Evolutionary conservation across 2,329 filamentous ascomycete species (phyloP).

Genomic region (Scedosporium minutisporum): DNA sequence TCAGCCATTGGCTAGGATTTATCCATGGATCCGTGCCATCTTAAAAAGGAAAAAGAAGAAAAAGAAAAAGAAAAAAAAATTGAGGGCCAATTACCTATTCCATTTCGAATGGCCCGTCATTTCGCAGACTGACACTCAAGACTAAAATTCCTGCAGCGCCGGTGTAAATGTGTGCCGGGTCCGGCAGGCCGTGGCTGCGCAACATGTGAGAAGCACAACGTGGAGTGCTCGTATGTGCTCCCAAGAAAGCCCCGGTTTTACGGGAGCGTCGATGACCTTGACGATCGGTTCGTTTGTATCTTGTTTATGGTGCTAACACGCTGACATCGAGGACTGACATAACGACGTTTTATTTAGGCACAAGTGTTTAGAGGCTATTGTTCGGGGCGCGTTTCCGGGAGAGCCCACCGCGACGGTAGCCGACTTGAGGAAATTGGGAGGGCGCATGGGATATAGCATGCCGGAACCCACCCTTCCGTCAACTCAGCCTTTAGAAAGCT

Average conservation of each 20-base stretch:
- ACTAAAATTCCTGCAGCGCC: constrained; percentile 13
- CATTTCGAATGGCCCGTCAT: too few species aligned
- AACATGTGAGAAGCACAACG: constrained; percentile 21
- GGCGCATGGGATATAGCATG: constrained; percentile 22
- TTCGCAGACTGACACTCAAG: neutral
- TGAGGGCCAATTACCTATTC: too few species aligned
- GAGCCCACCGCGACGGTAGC: constrained; percentile 18
- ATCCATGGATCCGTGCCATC: too few species aligned
- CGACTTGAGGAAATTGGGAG: constrained; percentile 21
- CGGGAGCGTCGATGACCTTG: constrained; percentile 25
- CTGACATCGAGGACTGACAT: too few species aligned
- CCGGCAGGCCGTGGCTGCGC: constrained; percentile 20
- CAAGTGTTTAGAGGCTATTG: constrained; percentile 25
- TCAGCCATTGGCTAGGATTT: too few species aligned
- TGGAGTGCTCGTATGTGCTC: constrained; percentile 22
- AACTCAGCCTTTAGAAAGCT: constrained; percentile 10
- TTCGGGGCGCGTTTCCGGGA: constrained; percentile 23
- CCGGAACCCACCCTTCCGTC: constrained; percentile 17
- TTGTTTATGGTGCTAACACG: too few species aligned
- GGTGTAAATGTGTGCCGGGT: constrained; percentile 25
- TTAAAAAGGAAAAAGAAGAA: too few species aligned
- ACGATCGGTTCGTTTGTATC: constrained; percentile 19
- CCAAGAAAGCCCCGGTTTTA: constrained; percentile 27
- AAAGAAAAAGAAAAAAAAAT: too few species aligned
- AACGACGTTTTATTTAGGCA: constrained; percentile 14